Conservation (phyloP, 768 basidiomycete species). For the Heimioporus sp. region DNA sequence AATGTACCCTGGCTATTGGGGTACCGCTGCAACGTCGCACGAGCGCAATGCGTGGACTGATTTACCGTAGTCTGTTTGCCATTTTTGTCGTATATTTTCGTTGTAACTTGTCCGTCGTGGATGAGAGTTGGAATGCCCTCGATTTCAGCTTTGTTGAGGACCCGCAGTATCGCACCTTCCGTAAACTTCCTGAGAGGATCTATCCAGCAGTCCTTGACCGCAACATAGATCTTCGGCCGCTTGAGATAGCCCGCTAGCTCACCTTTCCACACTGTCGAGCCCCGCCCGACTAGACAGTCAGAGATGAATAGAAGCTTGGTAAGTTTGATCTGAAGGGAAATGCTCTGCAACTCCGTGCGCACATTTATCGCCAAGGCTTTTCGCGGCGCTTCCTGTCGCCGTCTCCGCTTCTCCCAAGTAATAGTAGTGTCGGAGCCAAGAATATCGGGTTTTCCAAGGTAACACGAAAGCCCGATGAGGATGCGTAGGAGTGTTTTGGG, state of each 20-base stretch:
- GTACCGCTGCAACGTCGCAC: not conserved
- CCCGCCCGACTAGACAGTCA: no score
- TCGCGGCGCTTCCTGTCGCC: no score
- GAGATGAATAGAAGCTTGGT: no score
- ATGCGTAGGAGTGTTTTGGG: no score
- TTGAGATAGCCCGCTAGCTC: not conserved
- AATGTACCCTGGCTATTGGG: not conserved
- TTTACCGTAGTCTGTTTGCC: not conserved
- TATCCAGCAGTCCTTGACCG: conserved; percentile 8
- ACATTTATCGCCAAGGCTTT: no score
- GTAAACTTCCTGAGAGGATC: not conserved
- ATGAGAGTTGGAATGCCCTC: not conserved
- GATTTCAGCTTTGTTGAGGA: not conserved
- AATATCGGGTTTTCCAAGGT: no score
- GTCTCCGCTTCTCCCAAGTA: no score
- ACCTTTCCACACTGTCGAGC: not conserved
- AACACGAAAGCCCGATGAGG: no score
- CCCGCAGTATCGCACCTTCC: conserved; percentile 1
- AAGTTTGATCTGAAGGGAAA: no score
- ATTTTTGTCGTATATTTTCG: not conserved
- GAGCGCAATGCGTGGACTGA: not conserved
- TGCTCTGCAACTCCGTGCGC: no score
- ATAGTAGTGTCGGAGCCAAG: no score
- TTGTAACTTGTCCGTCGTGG: not conserved
- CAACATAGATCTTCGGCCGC: not conserved